phyloP scores from a whole-genome alignment of 2,329 filamentous ascomycete genomes.

The Clarireedia sp. region DNA sequence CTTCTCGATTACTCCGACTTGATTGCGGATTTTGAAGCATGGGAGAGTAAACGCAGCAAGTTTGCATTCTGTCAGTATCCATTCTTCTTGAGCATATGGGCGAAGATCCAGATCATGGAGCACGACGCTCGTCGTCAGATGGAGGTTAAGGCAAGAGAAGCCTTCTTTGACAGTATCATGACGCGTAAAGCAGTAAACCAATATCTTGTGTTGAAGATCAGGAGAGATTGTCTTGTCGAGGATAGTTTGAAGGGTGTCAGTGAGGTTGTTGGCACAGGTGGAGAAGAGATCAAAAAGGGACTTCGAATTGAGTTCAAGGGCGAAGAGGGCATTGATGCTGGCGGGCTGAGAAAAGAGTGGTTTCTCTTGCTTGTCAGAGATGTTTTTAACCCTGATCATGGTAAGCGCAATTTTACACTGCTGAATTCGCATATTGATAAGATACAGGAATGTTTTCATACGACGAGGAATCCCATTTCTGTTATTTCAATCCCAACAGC shows the following conservation, averaged over 20 bases:
- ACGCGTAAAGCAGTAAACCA: conserved; percentile 66
- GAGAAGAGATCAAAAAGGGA: conserved; percentile 85
- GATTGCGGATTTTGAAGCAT: conserved; percentile 76
- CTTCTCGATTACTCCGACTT: conserved; percentile 81
- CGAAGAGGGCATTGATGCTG: conserved; percentile 86
- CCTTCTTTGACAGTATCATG: conserved; percentile 85
- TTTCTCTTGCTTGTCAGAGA: conserved; percentile 82
- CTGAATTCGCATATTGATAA: conserved; percentile 11
- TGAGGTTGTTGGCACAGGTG: conserved; percentile 70
- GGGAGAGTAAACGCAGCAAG: conserved; percentile 66
- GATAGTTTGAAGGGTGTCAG: conserved; percentile 81
- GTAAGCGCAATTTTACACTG: conserved; percentile 39
- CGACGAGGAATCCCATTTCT: conserved; percentile 82
- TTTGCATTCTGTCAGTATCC: conserved; percentile 92
- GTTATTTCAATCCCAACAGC: conserved; percentile 86
- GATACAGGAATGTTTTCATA: conserved; percentile 76
- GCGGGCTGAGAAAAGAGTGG: conserved; percentile 89
- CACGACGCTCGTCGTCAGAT: conserved; percentile 84
- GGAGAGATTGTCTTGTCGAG: conserved; percentile 79
- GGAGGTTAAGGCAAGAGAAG: conserved; percentile 79
- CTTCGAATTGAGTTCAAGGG: conserved; percentile 77
- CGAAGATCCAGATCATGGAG: conserved; percentile 85
- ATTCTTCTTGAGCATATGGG: conserved; percentile 84
- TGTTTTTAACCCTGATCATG: conserved; percentile 84
- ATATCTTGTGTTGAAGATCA: conserved; percentile 68